Evolutionary conservation across 1,284 basidiomycete species (phyloP).

Genomic region (Sphaerobolus stellatus): DNA sequence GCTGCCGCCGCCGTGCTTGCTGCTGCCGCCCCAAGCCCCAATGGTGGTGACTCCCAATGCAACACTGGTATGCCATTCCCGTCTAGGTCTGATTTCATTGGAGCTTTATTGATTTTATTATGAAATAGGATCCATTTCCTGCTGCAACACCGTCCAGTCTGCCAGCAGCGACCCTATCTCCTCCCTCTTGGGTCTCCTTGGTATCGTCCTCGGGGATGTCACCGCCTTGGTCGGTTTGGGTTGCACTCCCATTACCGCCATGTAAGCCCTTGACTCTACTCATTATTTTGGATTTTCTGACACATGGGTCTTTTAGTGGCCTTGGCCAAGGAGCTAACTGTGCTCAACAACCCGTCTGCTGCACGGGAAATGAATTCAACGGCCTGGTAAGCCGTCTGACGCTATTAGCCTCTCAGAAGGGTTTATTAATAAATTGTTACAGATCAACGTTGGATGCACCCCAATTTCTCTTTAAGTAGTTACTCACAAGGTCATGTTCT

Average conservation of each 20-base stretch:
- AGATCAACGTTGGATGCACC: constrained; percentile 4
- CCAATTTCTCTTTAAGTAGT: not conserved
- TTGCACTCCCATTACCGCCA: not conserved
- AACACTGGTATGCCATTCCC: not conserved
- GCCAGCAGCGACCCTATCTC: not conserved
- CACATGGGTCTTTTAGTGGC: not conserved
- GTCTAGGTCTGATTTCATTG: too few species aligned
- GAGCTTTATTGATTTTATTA: too few species aligned
- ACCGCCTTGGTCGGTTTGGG: not conserved
- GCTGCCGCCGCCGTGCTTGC: not conserved
- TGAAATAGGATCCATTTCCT: not conserved
- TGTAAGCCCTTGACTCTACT: too few species aligned
- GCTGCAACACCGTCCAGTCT: constrained; percentile 1
- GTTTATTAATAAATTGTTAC: not conserved
- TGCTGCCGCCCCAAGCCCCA: not conserved
- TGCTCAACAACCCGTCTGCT: constrained; percentile 37
- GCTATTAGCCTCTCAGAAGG: not conserved
- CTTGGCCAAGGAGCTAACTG: constrained; percentile 21
- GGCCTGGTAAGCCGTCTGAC: constrained; percentile 4
- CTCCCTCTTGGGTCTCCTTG: not conserved
- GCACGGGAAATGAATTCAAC: constrained; percentile 40
- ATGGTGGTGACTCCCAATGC: not conserved
- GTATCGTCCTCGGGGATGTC: not conserved
- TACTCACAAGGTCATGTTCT: not conserved
- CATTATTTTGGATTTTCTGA: too few species aligned